Evolutionary conservation across 345 rosid genomes (phyloP).

Genomic region (Acer yangbiense): DNA sequence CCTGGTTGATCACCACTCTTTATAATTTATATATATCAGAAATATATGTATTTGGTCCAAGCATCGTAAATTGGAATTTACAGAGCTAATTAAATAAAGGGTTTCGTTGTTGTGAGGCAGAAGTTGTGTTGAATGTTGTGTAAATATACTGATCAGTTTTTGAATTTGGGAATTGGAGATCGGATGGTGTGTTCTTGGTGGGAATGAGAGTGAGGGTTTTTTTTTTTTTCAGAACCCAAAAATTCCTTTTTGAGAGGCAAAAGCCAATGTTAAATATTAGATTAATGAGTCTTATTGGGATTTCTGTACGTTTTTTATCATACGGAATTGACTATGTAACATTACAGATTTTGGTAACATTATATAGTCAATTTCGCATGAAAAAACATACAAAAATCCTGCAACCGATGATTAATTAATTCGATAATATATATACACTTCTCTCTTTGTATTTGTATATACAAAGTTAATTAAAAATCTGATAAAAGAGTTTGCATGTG

Average conservation of each 20-base stretch:
- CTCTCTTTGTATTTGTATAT: no score
- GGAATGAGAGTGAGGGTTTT: not conserved
- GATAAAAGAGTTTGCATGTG: slow-evolving; percentile 5
- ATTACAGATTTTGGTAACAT: no score
- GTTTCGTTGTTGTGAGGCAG: no score
- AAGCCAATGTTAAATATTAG: no score
- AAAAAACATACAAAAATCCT: no score
- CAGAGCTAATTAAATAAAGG: no score
- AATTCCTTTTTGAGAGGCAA: not conserved
- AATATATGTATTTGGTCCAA: not conserved
- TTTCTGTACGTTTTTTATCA: no score
- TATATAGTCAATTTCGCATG: no score
- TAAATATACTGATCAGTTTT: not conserved
- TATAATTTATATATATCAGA: not conserved
- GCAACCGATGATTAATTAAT: no score
- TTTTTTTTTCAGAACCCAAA: slow-evolving; percentile 4
- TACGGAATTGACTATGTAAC: no score
- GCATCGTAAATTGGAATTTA: slow-evolving; percentile 11
- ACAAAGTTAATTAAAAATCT: not conserved
- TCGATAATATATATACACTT: no score
- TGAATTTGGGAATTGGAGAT: slow-evolving; percentile 12
- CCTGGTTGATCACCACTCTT: not conserved
- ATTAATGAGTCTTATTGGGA: no score
- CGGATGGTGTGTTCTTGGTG: not conserved
- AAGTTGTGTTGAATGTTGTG: not conserved